Conservation (phyloP, 129 eudicot genomes). For the Flaveria brownii region DNA sequence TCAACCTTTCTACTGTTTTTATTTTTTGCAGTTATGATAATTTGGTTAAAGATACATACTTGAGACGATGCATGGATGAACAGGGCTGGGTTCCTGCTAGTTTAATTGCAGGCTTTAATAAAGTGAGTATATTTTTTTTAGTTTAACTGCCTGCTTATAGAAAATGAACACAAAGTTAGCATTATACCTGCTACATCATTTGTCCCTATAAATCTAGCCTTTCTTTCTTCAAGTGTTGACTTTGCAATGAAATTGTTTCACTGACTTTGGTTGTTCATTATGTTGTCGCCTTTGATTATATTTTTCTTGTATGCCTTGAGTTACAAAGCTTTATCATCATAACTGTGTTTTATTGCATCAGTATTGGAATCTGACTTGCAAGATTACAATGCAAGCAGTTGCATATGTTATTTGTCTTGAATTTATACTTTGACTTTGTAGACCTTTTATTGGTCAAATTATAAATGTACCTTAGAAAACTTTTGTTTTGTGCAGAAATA, state of each 20-base stretch:
- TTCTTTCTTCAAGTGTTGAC: neutral
- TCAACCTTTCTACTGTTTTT: slow-evolving; percentile 17
- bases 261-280: slow-evolving; percentile 8
- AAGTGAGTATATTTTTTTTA: slow-evolving; percentile 44
- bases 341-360: neutral
- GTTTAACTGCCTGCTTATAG: slow-evolving; percentile 1
- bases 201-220: neutral
- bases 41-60: slow-evolving; percentile 62
- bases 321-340: too few species aligned
- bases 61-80: slow-evolving; percentile 73
- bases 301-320: neutral
- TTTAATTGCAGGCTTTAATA: slow-evolving; percentile 73
- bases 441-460: neutral
- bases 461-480: neutral
- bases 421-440: neutral
- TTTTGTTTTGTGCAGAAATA: neutral
- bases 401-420: neutral
- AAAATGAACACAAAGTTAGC: neutral
- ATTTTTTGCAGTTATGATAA: slow-evolving; percentile 71
- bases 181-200: slow-evolving; percentile 8
- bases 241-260: neutral
- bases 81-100: slow-evolving; percentile 84
- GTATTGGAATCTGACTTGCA: neutral
- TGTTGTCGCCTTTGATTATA: neutral
- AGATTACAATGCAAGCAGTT: neutral